These are phyloP conservation scores for Fusarium verrucosum DNA, from an alignment of 2,329 filamentous ascomycete genomes.

Conservation along the genomic window DNA sequence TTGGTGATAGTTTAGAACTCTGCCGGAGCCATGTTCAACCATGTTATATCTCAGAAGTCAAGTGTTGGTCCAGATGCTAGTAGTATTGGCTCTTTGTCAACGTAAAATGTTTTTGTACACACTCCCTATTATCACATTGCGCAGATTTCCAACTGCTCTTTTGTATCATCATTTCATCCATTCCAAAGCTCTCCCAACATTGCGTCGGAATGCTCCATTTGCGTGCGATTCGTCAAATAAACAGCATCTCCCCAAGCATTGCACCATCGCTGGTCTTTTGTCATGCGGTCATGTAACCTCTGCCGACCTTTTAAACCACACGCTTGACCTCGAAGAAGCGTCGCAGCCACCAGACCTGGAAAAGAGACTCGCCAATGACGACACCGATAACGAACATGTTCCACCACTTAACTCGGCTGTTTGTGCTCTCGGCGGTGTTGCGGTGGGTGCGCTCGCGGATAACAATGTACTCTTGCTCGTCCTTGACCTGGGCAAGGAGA, in stretches of 20 bases:
- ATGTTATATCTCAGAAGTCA: no score
- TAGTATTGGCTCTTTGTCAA: conserved; percentile 10
- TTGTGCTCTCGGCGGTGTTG: conserved; percentile 99
- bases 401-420: conserved; percentile 99
- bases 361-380: conserved; percentile 89
- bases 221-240: conserved; percentile 30
- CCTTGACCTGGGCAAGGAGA: conserved; percentile 89
- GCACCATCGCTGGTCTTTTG: conserved; percentile 2
- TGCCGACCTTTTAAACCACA: conserved; percentile 59
- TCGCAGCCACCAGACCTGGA: conserved; percentile 99
- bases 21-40: not conserved
- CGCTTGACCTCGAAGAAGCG: conserved; percentile 93
- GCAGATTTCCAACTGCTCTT: conserved; percentile 25
- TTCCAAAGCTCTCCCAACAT: conserved; percentile 28
- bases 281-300: conserved; percentile 5
- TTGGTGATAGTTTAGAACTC: not conserved
- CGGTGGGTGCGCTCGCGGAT: conserved; percentile 94
- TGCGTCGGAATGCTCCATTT: conserved; percentile 36
- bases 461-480: conserved; percentile 97
- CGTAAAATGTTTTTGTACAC: conserved; percentile 38
- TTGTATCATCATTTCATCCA: conserved; percentile 29
- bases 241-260: conserved; percentile 9
- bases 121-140: conserved; percentile 36
- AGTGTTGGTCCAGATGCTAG: not conserved
- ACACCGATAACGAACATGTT: conserved; percentile 94